Percentiles rank a stretch among this genome's conserved stretches.
Evolutionary conservation across 805 yeast species (phyloP).

Genomic region (Cyberlindnera maritima): DNA sequence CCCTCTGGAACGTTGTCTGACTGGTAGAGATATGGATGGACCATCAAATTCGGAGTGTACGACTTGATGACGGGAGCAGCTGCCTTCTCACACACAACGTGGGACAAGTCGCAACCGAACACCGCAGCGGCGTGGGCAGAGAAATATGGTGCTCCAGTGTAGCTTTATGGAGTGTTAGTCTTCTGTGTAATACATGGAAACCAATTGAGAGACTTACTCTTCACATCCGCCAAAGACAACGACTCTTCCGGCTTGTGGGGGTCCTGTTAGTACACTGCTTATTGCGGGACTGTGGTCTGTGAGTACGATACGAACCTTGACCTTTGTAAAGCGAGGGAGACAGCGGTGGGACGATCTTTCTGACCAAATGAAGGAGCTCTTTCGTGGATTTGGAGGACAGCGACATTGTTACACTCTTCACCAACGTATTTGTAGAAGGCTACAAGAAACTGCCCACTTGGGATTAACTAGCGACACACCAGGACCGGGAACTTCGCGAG

Average conservation of each 20-base stretch:
- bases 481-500: no score
- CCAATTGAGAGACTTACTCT: constrained; percentile 44
- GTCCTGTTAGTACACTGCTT: constrained; percentile 30
- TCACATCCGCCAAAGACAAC: constrained; percentile 92
- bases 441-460: no score
- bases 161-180: constrained; percentile 33
- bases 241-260: constrained; percentile 61
- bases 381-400: constrained; percentile 12
- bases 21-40: constrained; percentile 82
- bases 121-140: constrained; percentile 81
- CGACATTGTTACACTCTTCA: constrained; percentile 7
- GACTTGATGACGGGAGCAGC: constrained; percentile 83
- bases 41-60: constrained; percentile 93
- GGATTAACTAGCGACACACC: no score
- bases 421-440: no score
- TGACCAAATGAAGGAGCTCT: constrained; percentile 49
- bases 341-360: constrained; percentile 72
- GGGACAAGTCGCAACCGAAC: constrained; percentile 86
- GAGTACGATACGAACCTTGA: constrained; percentile 60
- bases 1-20: constrained; percentile 23
- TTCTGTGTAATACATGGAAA: no score
- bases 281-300: no score
- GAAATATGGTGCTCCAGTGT: constrained; percentile 96
- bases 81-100: constrained; percentile 75
- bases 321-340: constrained; percentile 78